phyloP scores from a whole-genome alignment of 2,329 filamentous ascomycete species.

The Leptographium radiaticola region DNA sequence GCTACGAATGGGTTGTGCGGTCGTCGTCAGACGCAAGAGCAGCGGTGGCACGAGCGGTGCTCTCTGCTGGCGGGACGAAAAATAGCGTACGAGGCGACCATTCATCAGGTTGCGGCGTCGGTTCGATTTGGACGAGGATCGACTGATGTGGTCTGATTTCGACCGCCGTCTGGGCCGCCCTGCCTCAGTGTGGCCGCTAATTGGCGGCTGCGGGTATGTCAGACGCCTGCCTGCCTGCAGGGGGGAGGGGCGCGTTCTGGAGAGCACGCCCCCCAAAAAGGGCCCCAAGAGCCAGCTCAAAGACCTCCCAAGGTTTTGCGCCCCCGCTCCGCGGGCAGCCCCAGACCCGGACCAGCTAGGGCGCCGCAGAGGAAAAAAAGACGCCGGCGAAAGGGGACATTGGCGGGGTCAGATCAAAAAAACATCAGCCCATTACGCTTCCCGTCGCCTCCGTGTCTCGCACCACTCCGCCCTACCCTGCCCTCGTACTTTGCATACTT shows the following conservation, averaged over 20 bases:
- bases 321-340: neutral
- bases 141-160: slow-evolving; percentile 15
- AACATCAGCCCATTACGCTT: slow-evolving; percentile 2
- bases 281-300: too few species aligned
- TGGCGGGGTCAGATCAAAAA: neutral
- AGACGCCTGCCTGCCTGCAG: neutral
- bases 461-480: neutral
- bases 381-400: neutral
- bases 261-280: too few species aligned
- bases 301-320: too few species aligned
- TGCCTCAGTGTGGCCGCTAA: slow-evolving; percentile 5
- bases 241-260: neutral
- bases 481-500: too few species aligned
- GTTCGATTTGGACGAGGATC: slow-evolving; percentile 12
- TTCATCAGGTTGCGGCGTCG: slow-evolving; percentile 8
- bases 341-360: neutral
- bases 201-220: neutral
- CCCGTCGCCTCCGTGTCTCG: slow-evolving; percentile 1
- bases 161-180: slow-evolving; percentile 9
- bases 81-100: slow-evolving; percentile 8
- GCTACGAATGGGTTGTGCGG: too few species aligned
- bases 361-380: neutral
- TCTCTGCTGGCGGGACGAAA: neutral
- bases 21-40: too few species aligned
- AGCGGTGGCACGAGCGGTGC: neutral